Percentiles rank a stretch among this genome's conserved stretches.
These are phyloP conservation scores for Pseudophaeomoniella oleicola DNA, from an alignment of 2,329 filamentous ascomycete genomes.

Conservation along the genomic window DNA sequence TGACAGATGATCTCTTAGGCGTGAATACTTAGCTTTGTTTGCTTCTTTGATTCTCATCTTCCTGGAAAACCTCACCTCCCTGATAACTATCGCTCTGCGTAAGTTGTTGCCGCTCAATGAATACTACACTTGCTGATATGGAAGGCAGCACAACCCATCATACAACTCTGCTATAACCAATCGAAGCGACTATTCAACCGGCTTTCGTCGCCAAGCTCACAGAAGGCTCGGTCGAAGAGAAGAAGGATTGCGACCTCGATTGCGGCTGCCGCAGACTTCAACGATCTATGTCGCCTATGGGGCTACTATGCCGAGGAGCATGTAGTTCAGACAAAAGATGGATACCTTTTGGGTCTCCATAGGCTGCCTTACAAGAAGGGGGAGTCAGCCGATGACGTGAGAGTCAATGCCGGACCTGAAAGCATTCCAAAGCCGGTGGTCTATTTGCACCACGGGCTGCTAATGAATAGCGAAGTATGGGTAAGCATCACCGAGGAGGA, in stretches of 20 bases:
- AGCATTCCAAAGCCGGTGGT: slow-evolving; percentile 70
- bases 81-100: slow-evolving; percentile 82
- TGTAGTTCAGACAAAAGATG: slow-evolving; percentile 85
- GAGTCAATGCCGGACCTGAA: slow-evolving; percentile 57
- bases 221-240: slow-evolving; percentile 51
- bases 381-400: slow-evolving; percentile 40
- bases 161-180: slow-evolving; percentile 66
- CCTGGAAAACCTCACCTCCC: slow-evolving; percentile 67
- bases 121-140: slow-evolving; percentile 7
- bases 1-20: slow-evolving; percentile 30
- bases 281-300: slow-evolving; percentile 80
- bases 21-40: slow-evolving; percentile 76
- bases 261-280: slow-evolving; percentile 77
- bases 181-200: slow-evolving; percentile 74
- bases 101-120: slow-evolving; percentile 20
- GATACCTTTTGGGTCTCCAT: slow-evolving; percentile 82
- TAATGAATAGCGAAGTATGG: slow-evolving; percentile 99
- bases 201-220: slow-evolving; percentile 55
- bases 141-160: slow-evolving; percentile 55
- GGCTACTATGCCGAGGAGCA: slow-evolving; percentile 95
- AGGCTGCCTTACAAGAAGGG: slow-evolving; percentile 70
- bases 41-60: slow-evolving; percentile 71
- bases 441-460: slow-evolving; percentile 85
- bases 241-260: slow-evolving; percentile 61
- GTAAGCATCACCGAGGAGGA: slow-evolving; percentile 79